phyloP scores from a whole-genome alignment of 768 basidiomycete genomes.

The Agrocybe praecox region DNA sequence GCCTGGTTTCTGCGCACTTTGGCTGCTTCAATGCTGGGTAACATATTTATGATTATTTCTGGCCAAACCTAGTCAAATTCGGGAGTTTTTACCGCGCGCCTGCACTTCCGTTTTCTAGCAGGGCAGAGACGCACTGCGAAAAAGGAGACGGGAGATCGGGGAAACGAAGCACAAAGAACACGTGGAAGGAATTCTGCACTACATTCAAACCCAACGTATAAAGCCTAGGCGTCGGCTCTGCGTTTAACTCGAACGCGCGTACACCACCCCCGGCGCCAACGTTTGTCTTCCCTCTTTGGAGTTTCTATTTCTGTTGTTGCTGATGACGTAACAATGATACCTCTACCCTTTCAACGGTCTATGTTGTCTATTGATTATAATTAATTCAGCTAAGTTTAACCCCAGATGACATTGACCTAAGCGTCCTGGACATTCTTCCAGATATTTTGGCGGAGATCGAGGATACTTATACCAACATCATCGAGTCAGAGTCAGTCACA shows the following conservation, averaged over 20 bases:
- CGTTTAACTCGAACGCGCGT: not conserved
- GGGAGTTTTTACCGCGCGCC: too few species aligned
- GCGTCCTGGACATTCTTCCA: constrained; percentile 24
- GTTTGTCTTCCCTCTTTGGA: constrained; percentile 15
- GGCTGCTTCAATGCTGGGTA: too few species aligned
- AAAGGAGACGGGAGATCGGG: too few species aligned
- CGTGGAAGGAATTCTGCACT: too few species aligned
- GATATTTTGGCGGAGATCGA: constrained; percentile 26
- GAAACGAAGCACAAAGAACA: too few species aligned
- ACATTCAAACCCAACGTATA: not conserved
- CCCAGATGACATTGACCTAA: constrained; percentile 32
- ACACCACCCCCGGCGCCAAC: not conserved
- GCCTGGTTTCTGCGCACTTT: too few species aligned
- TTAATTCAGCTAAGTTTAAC: not conserved
- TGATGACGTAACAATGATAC: too few species aligned
- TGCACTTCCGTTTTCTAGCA: too few species aligned
- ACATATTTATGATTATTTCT: too few species aligned
- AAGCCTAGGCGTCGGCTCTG: not conserved
- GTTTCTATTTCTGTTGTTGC: constrained; percentile 12
- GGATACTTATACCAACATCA: constrained; percentile 12
- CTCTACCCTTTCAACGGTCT: too few species aligned
- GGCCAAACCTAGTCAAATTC: too few species aligned
- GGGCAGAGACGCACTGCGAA: too few species aligned
- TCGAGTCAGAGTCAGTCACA: constrained; percentile 1
- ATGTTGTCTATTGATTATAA: not conserved